These are phyloP conservation scores for Phoma sp. DNA, from an alignment of 2,329 filamentous ascomycete genomes.

Conservation along the genomic window DNA sequence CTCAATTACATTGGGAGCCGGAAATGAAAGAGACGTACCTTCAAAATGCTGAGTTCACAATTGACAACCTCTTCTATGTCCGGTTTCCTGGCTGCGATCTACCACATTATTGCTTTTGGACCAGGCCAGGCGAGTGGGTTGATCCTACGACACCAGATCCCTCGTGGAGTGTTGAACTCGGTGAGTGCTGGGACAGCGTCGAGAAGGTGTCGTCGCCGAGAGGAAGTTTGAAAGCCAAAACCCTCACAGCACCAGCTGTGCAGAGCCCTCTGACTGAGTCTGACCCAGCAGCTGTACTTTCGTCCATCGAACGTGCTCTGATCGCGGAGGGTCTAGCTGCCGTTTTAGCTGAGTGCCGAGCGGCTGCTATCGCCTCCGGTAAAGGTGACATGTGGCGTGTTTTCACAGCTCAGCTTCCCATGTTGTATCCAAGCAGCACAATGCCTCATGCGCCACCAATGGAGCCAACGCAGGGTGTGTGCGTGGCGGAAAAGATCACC, in stretches of 20 bases:
- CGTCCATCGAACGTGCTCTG: conserved; percentile 26
- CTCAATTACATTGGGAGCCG: conserved; percentile 29
- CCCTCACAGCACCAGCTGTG: background rate
- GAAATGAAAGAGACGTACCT: background rate
- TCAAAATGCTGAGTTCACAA: background rate
- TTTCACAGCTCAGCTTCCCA: conserved; percentile 17
- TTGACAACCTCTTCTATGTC: conserved; percentile 37
- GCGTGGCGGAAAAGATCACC: conserved; percentile 34
- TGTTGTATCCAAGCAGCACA: conserved; percentile 26
- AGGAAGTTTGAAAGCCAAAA: conserved; percentile 15
- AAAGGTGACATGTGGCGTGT: conserved; percentile 23
- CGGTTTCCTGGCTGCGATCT: conserved; percentile 35
- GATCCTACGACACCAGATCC: conserved; percentile 31
- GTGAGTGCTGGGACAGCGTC: too few relatives aligned
- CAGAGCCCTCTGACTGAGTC: background rate
- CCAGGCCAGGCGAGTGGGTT: conserved; percentile 23
- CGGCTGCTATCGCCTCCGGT: conserved; percentile 17
- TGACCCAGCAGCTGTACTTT: conserved; percentile 8
- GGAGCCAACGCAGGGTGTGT: conserved; percentile 1
- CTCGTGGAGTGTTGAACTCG: background rate
- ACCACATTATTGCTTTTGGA: conserved; percentile 45
- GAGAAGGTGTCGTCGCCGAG: background rate
- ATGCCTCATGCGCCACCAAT: conserved; percentile 31
- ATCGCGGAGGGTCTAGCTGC: conserved; percentile 17
- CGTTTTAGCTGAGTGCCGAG: conserved; percentile 15